Conservation (phyloP, 768 basidiomycete species). For the Mrakia hoshinonis region DNA sequence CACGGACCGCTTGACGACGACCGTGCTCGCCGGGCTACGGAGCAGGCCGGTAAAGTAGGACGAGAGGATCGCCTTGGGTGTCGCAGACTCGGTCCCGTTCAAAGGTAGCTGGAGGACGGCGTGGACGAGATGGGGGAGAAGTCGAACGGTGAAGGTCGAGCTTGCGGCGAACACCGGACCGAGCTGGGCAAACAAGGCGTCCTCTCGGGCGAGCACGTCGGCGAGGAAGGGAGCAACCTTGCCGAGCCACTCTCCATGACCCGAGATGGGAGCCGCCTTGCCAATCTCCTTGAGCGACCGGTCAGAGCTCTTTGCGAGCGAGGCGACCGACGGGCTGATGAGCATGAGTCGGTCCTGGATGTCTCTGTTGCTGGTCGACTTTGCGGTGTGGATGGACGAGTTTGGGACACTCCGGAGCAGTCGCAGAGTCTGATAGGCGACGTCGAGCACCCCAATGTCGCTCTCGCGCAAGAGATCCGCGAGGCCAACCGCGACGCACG, state of each 20-base stretch:
- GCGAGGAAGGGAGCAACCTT: constrained; percentile 52
- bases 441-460: constrained; percentile 40
- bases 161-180: constrained; percentile 52
- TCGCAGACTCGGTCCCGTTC: background rate
- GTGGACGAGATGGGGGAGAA: constrained; percentile 70
- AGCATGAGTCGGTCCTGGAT: constrained; percentile 10
- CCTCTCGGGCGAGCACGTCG: constrained; percentile 50
- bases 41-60: constrained; percentile 56
- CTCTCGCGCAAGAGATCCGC: constrained; percentile 54
- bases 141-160: constrained; percentile 53
- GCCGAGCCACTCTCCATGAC: constrained; percentile 51
- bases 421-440: constrained; percentile 5
- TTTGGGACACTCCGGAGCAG: background rate
- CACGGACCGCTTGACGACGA: constrained; percentile 47
- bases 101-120: constrained; percentile 45
- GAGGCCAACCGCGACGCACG: constrained; percentile 48
- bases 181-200: constrained; percentile 63
- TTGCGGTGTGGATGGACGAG: background rate
- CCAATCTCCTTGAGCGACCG: background rate
- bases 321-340: background rate
- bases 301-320: background rate
- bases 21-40: constrained; percentile 30
- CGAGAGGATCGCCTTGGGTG: constrained; percentile 39
- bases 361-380: background rate
- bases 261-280: background rate